Evolutionary conservation across 1,284 basidiomycete species (phyloP).

Genomic region (Ganoderma meredithae): DNA sequence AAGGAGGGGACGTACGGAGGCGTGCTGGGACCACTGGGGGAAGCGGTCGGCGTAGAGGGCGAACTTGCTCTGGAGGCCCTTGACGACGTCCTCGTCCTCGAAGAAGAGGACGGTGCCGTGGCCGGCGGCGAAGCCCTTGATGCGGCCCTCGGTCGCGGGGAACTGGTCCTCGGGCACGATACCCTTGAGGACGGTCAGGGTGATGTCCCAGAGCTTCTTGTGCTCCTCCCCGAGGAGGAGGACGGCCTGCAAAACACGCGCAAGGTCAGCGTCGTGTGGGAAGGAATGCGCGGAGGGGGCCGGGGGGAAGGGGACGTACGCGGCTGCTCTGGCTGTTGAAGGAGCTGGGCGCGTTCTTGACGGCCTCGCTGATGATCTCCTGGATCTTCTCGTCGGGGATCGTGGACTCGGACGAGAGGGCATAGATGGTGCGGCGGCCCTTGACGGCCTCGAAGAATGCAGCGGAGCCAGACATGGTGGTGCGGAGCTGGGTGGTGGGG

Average conservation of each 20-base stretch:
- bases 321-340: conserved; percentile 39
- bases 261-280: neutral
- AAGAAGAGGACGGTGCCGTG: conserved; percentile 39
- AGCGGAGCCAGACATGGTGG: conserved; percentile 33
- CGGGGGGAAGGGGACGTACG: conserved; percentile 16
- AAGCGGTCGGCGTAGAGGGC: conserved; percentile 37
- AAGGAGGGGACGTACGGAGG: conserved; percentile 26
- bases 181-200: conserved; percentile 33
- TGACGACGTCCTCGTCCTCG: conserved; percentile 35
- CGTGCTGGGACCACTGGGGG: conserved; percentile 36
- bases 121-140: conserved; percentile 35
- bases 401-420: conserved; percentile 33
- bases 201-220: conserved; percentile 39
- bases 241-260: conserved; percentile 26
- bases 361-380: conserved; percentile 34
- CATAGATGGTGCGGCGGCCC: conserved; percentile 36
- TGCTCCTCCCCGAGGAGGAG: conserved; percentile 36
- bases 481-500: conserved; percentile 9
- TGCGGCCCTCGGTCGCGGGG: conserved; percentile 33
- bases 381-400: conserved; percentile 37
- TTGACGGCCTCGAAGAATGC: conserved; percentile 37
- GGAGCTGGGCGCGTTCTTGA: conserved; percentile 36
- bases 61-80: conserved; percentile 34
- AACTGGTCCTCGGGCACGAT: conserved; percentile 36
- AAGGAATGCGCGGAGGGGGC: neutral